These are phyloP conservation scores for Jamesozyma rosinii DNA, from an alignment of 805 yeast genomes.

Conservation along the genomic window DNA sequence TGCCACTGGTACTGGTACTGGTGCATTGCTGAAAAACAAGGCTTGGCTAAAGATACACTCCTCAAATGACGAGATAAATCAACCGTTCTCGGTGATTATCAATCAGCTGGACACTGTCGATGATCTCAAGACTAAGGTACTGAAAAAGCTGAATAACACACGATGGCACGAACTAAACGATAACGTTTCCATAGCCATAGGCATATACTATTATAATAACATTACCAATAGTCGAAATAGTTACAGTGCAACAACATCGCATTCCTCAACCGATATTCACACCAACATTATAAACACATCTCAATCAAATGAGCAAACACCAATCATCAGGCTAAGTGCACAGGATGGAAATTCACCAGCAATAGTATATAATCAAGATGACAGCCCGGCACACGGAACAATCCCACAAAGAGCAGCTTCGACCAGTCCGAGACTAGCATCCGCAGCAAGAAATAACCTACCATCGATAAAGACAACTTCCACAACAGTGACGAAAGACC, in stretches of 20 bases:
- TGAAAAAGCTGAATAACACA: constrained; percentile 42
- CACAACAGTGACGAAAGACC: background rate
- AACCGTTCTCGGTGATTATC: constrained; percentile 63
- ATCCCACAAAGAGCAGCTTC: constrained; percentile 13
- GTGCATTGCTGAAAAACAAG: no score
- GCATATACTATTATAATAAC: constrained; percentile 22
- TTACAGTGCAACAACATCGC: background rate
- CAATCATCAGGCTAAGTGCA: background rate
- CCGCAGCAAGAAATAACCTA: background rate
- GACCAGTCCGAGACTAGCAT: constrained; percentile 4
- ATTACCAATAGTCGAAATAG: background rate
- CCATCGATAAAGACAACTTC: background rate
- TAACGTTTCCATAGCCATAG: constrained; percentile 63
- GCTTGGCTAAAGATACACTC: constrained; percentile 20
- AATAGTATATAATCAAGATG: no score
- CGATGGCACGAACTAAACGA: constrained; percentile 51
- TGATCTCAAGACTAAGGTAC: constrained; percentile 62
- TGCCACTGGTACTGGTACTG: no score
- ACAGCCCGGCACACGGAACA: background rate
- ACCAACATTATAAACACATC: background rate
- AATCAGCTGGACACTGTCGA: constrained; percentile 62
- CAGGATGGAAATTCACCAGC: no score
- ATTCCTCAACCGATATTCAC: background rate
- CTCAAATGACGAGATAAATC: constrained; percentile 8
- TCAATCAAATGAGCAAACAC: no score